phyloP scores from a whole-genome alignment of 2,329 filamentous ascomycete species.

The Verticillium isaacii region DNA sequence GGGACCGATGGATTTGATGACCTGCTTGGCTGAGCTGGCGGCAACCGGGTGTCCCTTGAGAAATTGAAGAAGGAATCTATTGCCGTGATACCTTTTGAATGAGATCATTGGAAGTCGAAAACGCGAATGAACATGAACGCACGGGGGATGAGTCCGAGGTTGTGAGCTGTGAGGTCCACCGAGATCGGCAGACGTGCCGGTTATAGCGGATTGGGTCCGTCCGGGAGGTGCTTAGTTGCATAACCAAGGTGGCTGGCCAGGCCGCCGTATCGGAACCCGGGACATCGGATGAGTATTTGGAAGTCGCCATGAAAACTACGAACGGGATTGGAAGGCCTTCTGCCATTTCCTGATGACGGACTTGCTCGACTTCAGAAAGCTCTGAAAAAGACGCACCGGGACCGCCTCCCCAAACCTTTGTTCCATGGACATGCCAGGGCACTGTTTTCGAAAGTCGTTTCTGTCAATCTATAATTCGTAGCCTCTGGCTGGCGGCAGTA shows the following conservation, averaged over 20 bases:
- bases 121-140: not conserved
- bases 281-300: too few relatives aligned
- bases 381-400: too few relatives aligned
- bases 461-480: too few relatives aligned
- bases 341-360: too few relatives aligned
- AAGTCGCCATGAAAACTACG: too few relatives aligned
- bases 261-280: too few relatives aligned
- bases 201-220: not conserved
- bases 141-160: not conserved
- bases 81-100: not conserved
- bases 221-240: not conserved
- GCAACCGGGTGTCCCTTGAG: not conserved
- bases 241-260: not conserved
- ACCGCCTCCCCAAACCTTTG: too few relatives aligned
- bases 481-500: too few relatives aligned
- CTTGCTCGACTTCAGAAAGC: too few relatives aligned
- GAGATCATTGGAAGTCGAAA: not conserved
- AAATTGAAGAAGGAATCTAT: not conserved
- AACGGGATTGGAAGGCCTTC: too few relatives aligned
- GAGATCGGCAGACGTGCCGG: not conserved
- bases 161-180: not conserved
- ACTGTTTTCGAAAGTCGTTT: too few relatives aligned
- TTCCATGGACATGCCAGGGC: too few relatives aligned
- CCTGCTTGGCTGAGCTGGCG: not conserved
- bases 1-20: not conserved